phyloP scores from a whole-genome alignment of 208 protist genomes.

The Endotrypanum monterogeii region DNA sequence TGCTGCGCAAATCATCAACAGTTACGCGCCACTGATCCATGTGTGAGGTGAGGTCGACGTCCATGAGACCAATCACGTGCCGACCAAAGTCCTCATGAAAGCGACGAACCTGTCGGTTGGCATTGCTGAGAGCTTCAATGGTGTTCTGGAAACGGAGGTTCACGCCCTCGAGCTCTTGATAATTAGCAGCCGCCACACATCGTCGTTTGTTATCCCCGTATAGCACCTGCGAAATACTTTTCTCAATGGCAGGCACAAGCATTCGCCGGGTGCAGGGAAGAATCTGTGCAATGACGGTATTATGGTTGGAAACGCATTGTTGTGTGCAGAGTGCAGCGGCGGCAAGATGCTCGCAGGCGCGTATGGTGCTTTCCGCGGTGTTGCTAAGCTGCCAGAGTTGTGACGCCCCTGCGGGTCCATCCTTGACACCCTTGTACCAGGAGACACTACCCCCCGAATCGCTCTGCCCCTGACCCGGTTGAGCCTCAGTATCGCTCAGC shows the following conservation, averaged over 20 bases:
- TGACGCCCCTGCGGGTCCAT: background rate
- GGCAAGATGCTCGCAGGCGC: conserved; percentile 61
- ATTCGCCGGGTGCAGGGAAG: conserved; percentile 76
- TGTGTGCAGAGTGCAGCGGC: conserved; percentile 56
- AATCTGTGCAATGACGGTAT: conserved; percentile 77
- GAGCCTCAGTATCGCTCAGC: conserved; percentile 29
- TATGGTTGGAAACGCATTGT: conserved; percentile 86
- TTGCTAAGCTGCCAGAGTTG: conserved; percentile 37
- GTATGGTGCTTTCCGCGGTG: conserved; percentile 46
- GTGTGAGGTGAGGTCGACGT: conserved; percentile 88
- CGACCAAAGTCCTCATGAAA: conserved; percentile 87
- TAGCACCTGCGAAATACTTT: conserved; percentile 63
- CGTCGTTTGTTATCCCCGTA: conserved; percentile 47
- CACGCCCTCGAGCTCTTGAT: conserved; percentile 83
- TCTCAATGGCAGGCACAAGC: conserved; percentile 57
- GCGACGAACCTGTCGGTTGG: conserved; percentile 84
- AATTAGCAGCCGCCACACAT: conserved; percentile 60
- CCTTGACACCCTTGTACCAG: background rate
- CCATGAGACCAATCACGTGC: conserved; percentile 84
- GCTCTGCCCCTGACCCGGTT: conserved; percentile 4
- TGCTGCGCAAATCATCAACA: conserved; percentile 84
- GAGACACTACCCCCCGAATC: background rate
- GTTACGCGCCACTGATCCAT: conserved; percentile 93
- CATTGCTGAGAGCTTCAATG: conserved; percentile 74
- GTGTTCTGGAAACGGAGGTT: conserved; percentile 86